These are phyloP conservation scores for Skeletonema costatum DNA, from an alignment of 108 stramenopile species.

Conservation along the genomic window DNA sequence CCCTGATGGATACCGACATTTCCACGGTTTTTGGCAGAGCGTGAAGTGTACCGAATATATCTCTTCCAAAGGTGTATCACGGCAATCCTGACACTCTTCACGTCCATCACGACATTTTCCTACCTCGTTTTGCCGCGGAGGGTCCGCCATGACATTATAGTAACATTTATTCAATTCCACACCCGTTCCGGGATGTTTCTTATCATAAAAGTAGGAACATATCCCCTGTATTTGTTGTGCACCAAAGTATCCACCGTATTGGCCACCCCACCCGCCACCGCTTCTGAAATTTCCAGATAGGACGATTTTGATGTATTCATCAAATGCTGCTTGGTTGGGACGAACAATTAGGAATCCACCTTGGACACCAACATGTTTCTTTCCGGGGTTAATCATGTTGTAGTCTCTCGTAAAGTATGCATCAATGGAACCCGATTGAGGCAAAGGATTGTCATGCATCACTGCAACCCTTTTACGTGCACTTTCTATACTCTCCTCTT, in stretches of 20 bases:
- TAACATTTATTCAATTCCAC: slow-evolving; percentile 87
- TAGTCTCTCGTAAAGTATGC: slow-evolving; percentile 56
- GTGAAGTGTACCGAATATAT: slow-evolving; percentile 91
- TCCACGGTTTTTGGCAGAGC: slow-evolving; percentile 92
- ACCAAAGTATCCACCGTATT: slow-evolving; percentile 64
- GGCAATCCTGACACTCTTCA: slow-evolving; percentile 74
- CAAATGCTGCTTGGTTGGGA: slow-evolving; percentile 54
- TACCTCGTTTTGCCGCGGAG: slow-evolving; percentile 54
- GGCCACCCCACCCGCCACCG: slow-evolving; percentile 60
- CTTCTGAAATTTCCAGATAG: slow-evolving; percentile 48
- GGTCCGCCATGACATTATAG: slow-evolving; percentile 93
- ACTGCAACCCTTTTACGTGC: slow-evolving; percentile 25
- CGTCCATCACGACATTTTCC: slow-evolving; percentile 49
- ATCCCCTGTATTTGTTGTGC: slow-evolving; percentile 72
- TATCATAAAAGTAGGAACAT: slow-evolving; percentile 85
- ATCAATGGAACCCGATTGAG: slow-evolving; percentile 39
- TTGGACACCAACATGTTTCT: slow-evolving; percentile 62
- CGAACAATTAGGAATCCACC: slow-evolving; percentile 73
- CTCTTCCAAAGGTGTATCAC: slow-evolving; percentile 44
- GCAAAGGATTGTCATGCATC: slow-evolving; percentile 28
- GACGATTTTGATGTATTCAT: slow-evolving; percentile 57
- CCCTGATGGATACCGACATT: slow-evolving; percentile 47
- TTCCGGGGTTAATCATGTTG: slow-evolving; percentile 55
- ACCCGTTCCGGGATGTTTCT: slow-evolving; percentile 53
- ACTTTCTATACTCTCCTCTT: slow-evolving; percentile 52